These are phyloP conservation scores for Zostera marina DNA, from an alignment of 116 monocot genomes.

Conservation along the genomic window DNA sequence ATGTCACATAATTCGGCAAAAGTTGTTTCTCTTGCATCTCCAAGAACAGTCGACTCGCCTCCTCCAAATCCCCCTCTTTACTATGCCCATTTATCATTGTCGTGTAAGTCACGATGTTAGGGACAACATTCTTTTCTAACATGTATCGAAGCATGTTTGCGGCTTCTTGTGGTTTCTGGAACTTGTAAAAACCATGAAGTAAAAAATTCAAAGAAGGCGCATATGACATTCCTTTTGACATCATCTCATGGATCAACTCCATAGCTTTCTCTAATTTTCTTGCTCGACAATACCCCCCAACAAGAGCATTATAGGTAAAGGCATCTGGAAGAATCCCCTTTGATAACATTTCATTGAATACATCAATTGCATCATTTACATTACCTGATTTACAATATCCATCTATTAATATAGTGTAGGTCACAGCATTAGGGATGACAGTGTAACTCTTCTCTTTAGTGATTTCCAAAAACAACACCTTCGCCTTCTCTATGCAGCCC, in stretches of 20 bases:
- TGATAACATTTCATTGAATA: slow-evolving; percentile 62
- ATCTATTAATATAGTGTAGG: slow-evolving; percentile 66
- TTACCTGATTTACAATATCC: slow-evolving; percentile 48
- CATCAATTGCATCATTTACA: slow-evolving; percentile 34
- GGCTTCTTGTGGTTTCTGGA: slow-evolving; percentile 41
- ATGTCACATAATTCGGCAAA: slow-evolving; percentile 24
- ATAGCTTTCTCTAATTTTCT: slow-evolving; percentile 40
- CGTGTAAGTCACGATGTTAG: slow-evolving; percentile 36
- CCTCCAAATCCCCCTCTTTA: slow-evolving; percentile 34
- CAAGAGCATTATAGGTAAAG: slow-evolving; percentile 38
- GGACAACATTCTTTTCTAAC: slow-evolving; percentile 40
- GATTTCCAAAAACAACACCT: slow-evolving; percentile 24
- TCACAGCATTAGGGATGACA: slow-evolving; percentile 42
- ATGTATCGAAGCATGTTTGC: slow-evolving; percentile 31
- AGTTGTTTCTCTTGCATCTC: slow-evolving; percentile 50
- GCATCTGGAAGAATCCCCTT: slow-evolving; percentile 37
- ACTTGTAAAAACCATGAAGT: slow-evolving; percentile 59
- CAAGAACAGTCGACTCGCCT: slow-evolving; percentile 31
- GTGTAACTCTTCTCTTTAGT: slow-evolving; percentile 12
- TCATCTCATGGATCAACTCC: slow-evolving; percentile 36
- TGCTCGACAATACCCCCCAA: slow-evolving; percentile 39
- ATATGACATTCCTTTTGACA: slow-evolving; percentile 24
- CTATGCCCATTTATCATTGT: slow-evolving; percentile 42
- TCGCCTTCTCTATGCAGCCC: slow-evolving; percentile 38
- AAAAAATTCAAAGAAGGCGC: slow-evolving; percentile 40